These are phyloP conservation scores for Naegleria lovaniensis DNA, from an alignment of 208 protist species.

Conservation along the genomic window DNA sequence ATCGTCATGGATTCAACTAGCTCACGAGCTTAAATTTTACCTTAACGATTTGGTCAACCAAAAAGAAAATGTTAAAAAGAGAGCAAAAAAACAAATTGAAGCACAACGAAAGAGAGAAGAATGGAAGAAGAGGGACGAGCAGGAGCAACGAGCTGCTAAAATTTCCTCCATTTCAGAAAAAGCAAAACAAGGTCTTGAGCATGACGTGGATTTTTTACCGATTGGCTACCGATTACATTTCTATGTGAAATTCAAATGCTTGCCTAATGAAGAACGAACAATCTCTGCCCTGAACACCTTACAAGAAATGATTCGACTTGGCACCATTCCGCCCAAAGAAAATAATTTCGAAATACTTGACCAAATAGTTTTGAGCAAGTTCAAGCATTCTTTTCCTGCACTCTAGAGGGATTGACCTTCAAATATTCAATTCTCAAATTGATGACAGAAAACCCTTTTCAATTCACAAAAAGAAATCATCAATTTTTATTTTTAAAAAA, in stretches of 20 bases:
- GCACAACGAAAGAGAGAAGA: background rate
- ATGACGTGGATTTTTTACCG: background rate
- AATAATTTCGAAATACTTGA: background rate
- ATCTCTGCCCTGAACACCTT: background rate
- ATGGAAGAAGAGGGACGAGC: background rate
- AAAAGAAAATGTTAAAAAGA: background rate
- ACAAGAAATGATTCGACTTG: background rate
- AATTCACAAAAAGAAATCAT: too few species aligned
- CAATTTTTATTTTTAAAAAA: too few species aligned
- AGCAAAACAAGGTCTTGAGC: background rate
- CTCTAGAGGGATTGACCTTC: too few species aligned
- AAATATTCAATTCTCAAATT: too few species aligned
- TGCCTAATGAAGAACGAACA: background rate
- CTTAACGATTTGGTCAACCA: background rate
- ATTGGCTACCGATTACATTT: background rate
- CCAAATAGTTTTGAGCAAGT: background rate
- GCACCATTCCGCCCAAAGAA: background rate
- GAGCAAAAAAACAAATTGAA: background rate
- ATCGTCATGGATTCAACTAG: background rate
- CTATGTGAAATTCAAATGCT: background rate
- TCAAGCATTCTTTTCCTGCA: background rate
- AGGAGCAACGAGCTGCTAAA: background rate
- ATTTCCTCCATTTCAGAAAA: background rate
- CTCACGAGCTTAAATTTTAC: background rate
- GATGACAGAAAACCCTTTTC: too few species aligned